Evolutionary conservation across 169 alveolate genomes (phyloP), one percentile per base, ranked within the genome.

Genomic region (Blepharisma undulans): DNA sequence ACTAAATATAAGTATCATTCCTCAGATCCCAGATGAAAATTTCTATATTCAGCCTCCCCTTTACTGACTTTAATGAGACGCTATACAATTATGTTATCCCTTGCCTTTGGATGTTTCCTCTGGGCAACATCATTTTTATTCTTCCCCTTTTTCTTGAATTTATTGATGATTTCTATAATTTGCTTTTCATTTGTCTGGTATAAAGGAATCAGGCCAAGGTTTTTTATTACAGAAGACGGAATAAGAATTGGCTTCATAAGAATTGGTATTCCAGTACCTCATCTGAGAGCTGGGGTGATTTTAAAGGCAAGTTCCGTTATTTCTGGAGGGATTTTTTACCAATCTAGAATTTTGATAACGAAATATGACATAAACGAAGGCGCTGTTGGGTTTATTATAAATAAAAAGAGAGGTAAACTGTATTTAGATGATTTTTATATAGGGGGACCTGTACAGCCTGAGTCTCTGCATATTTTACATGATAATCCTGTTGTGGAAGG

Each of bases 131-230:
- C 61, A 27, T 79, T 79, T 25, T 29, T 79, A n/a, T 32, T 79
- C 25, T n/a, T 79, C 25, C 34, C 87, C 27, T 79, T 79, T 79
- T n/a, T 33, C 30, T n/a, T 32, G 34, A 79, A 79, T 79, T 32
- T 79, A n/a, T 30, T 79, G 25, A 25, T 25, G 29, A 30, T 27
- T 22, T 32, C 29, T 33, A 79, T 33, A n/a, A 36, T 84, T 36
- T 25, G 71, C 27, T 19, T 33, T 84, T n/a, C 48, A 32, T n/a
- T 84, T 25, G 33, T 25, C 5, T 84, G 60, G 27, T 60, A 30
- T 27, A 84, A 84, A 84, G 89, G 89, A 36, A 84, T 60, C 89
- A 84, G 89, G n/a, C 74, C 77, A 36, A 61, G 79, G 48, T 21
- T 84, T 33, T 60, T 36, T 25, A n/a, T 22, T 6, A 32, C 32